These are phyloP conservation scores for Tolypocladium nubicola DNA, from an alignment of 2,329 filamentous ascomycete genomes.

Conservation along the genomic window DNA sequence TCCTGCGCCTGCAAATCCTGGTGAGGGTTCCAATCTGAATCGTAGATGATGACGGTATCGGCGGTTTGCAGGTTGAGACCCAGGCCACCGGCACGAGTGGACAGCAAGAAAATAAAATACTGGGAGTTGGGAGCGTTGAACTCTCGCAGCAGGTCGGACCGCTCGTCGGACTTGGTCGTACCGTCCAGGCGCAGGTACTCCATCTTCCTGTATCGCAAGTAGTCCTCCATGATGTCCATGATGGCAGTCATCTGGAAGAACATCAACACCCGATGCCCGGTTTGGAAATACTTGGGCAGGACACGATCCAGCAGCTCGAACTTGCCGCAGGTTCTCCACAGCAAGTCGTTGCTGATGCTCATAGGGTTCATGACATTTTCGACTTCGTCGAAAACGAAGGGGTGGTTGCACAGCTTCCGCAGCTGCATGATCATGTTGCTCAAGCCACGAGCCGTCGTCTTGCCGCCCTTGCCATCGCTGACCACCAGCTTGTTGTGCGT, in stretches of 20 bases:
- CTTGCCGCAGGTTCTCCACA: slow-evolving; percentile 95
- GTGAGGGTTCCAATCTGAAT: slow-evolving; percentile 99
- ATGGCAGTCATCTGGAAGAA: slow-evolving; percentile 99
- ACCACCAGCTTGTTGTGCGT: slow-evolving; percentile 92
- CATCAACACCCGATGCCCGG: slow-evolving; percentile 93
- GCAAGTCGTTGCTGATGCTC: slow-evolving; percentile 77
- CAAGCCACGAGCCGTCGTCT: slow-evolving; percentile 84
- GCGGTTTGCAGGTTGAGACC: slow-evolving; percentile 95
- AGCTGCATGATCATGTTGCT: slow-evolving; percentile 99
- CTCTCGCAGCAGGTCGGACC: slow-evolving; percentile 75
- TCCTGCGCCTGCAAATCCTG: slow-evolving; percentile 98
- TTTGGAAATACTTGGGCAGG: slow-evolving; percentile 83
- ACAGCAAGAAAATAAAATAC: slow-evolving; percentile 98
- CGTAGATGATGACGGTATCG: slow-evolving; percentile 98
- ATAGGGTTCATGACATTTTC: slow-evolving; percentile 96
- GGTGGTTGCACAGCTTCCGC: slow-evolving; percentile 97
- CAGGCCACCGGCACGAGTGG: slow-evolving; percentile 93
- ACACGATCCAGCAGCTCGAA: slow-evolving; percentile 92
- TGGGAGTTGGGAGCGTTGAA: slow-evolving; percentile 88
- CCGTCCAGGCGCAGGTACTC: slow-evolving; percentile 89
- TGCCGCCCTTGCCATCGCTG: slow-evolving; percentile 89
- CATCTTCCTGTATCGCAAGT: slow-evolving; percentile 72
- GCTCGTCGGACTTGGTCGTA: slow-evolving; percentile 94
- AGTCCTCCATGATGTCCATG: slow-evolving; percentile 99
- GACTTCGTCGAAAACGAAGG: slow-evolving; percentile 95